Evolutionary conservation across 345 rosid genomes (phyloP).

Genomic region (Populus pruinosa): DNA sequence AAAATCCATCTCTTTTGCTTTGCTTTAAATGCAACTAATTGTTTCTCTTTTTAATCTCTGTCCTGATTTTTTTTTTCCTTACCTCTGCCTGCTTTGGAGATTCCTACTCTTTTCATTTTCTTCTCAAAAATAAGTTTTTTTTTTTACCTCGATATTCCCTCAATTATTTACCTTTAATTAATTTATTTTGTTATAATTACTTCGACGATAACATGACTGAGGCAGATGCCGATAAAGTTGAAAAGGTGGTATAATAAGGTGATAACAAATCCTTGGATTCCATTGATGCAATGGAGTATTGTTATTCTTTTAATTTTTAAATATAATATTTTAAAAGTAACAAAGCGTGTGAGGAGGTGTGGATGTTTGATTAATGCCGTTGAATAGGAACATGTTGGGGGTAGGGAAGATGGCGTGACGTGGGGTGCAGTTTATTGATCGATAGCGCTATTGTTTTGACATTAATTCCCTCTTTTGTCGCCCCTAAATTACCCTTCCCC

Average conservation of each 20-base stretch:
- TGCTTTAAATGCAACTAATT: conserved; percentile 3
- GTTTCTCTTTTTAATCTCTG: neutral
- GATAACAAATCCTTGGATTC: conserved; percentile 15
- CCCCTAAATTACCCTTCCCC: conserved; percentile 10
- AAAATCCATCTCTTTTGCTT: neutral
- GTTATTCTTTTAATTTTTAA: neutral
- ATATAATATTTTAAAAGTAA: neutral
- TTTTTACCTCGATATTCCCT: conserved; percentile 2
- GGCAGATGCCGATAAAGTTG: conserved; percentile 2
- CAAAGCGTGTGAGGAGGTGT: neutral
- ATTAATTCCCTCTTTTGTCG: conserved; percentile 21
- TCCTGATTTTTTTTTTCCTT: neutral
- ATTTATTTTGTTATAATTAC: neutral
- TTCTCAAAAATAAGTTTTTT: neutral
- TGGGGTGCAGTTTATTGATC: conserved; percentile 15
- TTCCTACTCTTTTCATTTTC: neutral
- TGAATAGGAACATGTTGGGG: conserved; percentile 4
- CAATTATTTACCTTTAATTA: neutral
- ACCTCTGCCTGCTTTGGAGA: neutral
- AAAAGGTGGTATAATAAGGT: neutral
- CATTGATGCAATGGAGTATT: neutral
- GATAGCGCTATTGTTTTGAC: conserved; percentile 16
- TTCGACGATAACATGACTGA: neutral
- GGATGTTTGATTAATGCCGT: conserved; percentile 1
- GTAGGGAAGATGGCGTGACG: conserved; percentile 23